Base-by-base conservation (phyloP, 208 protist species). In the Herpetomonas samuelpessoai region DNA sequence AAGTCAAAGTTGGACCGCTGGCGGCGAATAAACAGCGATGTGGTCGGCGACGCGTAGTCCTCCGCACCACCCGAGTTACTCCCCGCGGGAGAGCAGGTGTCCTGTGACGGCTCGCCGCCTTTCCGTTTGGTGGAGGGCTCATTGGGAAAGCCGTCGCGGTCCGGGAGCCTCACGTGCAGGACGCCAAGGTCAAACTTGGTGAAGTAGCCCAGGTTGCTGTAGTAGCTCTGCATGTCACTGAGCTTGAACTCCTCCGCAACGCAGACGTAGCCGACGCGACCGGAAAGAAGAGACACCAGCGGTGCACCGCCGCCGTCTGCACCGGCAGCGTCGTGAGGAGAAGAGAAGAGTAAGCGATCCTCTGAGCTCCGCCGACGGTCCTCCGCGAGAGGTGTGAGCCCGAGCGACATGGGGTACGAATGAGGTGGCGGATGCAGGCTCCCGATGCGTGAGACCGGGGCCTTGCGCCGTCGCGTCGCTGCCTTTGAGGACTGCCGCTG, bases 121-220 rank as follows among this genome's bases (percentile, higher is more conserved):
- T 28, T 35, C 0, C 7, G n/a, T 7, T 18, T 28, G 18, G 29
- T 64, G 1, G 29, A 38, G 0, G 45, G 52, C 1, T 41, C 39
- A 7, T 28, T 18, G 16, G 54, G 49, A 18, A 65, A 50, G 10
- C 25, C 59, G 35, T 77, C 72, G 16, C 60, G 68, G 27, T 86
- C 79, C 6, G 83, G 74, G 35, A 90, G 83, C 44, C 83, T 75
- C 46, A 91, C 73, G 61, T 91, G 83, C 46, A 91, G 55, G 7
- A 91, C 83, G 54, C 83, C 83, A 53, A 87, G 86, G 65, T 83
- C 83, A 66, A 86, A 90, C 53, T 90, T 90, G 16, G 83, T 86
- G 67, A 81, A 83, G 66, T 90, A 90, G 2, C 83, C 79, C 62
- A 83, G 79, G 21, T 61, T 44, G 3, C 65, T 53, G 62, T 87